phyloP scores from a whole-genome alignment of 148 eudicot species.

The Mesembryanthemum crystallinum region DNA sequence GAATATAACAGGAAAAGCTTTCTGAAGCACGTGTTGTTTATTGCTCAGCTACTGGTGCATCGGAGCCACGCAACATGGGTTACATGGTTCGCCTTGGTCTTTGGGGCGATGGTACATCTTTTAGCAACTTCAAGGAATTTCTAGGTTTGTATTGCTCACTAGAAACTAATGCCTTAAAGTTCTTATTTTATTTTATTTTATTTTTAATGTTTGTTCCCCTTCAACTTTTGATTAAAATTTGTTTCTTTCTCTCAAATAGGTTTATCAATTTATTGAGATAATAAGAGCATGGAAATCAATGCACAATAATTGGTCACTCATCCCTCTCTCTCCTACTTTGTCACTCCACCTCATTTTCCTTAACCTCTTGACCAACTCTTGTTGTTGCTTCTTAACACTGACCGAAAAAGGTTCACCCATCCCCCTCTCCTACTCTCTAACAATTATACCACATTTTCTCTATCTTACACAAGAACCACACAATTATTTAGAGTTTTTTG shows the following conservation, averaged over 20 bases:
- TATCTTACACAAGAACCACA: too few species aligned
- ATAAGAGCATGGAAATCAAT: too few species aligned
- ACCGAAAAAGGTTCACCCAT: too few species aligned
- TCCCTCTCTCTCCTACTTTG: too few species aligned
- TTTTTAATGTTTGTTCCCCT: not conserved
- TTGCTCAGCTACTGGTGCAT: constrained; percentile 99
- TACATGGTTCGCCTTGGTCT: constrained; percentile 99
- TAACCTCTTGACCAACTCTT: too few species aligned
- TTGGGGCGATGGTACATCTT: constrained; percentile 95
- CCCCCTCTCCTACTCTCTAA: too few species aligned
- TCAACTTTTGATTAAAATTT: not conserved
- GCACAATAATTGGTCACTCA: too few species aligned
- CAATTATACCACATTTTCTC: too few species aligned
- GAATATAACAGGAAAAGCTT: constrained; percentile 66
- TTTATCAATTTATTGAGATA: not conserved
- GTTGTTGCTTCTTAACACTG: too few species aligned
- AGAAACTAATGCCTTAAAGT: not conserved
- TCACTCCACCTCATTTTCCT: too few species aligned
- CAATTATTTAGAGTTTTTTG: too few species aligned
- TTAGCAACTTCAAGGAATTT: constrained; percentile 70
- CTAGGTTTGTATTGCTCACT: constrained; percentile 49
- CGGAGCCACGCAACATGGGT: constrained; percentile 98
- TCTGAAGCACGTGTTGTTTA: constrained; percentile 97
- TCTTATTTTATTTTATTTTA: not conserved
- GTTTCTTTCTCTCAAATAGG: not conserved